phyloP scores from a whole-genome alignment of 2,329 filamentous ascomycete species.

The Penicillium sp. region DNA sequence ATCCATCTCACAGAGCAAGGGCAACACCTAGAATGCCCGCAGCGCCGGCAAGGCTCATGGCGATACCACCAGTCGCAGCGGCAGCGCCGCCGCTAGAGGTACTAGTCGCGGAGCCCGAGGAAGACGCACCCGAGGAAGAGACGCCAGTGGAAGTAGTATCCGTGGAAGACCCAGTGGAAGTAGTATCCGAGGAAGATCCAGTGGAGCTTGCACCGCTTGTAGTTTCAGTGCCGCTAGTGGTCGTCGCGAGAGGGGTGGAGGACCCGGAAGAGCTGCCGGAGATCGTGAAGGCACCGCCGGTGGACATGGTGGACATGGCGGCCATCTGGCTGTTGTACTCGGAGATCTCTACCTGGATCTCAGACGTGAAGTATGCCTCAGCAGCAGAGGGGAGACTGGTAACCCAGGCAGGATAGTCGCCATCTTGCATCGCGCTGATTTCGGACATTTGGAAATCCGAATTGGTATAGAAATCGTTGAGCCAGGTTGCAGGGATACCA shows the following conservation, averaged over 20 bases:
- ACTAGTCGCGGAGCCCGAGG: slow-evolving; percentile 5
- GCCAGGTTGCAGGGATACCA: slow-evolving; percentile 21
- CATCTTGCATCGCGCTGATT: slow-evolving; percentile 13
- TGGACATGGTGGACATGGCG: neutral
- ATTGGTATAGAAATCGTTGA: slow-evolving; percentile 16
- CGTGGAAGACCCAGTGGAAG: neutral
- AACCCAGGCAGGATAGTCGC: slow-evolving; percentile 19
- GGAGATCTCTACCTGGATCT: slow-evolving; percentile 5
- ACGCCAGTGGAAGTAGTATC: neutral
- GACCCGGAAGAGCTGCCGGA: slow-evolving; percentile 16
- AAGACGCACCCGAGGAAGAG: slow-evolving; percentile 6
- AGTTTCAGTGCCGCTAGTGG: neutral
- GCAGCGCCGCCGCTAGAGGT: slow-evolving; percentile 24
- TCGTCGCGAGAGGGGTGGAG: slow-evolving; percentile 13
- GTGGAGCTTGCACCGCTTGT: neutral
- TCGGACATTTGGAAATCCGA: slow-evolving; percentile 12
- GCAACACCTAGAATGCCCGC: slow-evolving; percentile 26
- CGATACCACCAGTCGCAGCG: slow-evolving; percentile 23
- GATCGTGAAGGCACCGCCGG: neutral
- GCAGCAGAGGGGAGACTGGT: slow-evolving; percentile 15
- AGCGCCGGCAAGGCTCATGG: slow-evolving; percentile 23
- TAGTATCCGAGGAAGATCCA: neutral
- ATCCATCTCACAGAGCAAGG: slow-evolving; percentile 22
- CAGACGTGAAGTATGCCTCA: slow-evolving; percentile 13
- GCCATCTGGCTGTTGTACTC: neutral